Percentiles rank a stretch among this genome's conserved stretches.
Evolutionary conservation across 208 protist genomes (phyloP).

Genomic region (Trypanosoma cruzi): DNA sequence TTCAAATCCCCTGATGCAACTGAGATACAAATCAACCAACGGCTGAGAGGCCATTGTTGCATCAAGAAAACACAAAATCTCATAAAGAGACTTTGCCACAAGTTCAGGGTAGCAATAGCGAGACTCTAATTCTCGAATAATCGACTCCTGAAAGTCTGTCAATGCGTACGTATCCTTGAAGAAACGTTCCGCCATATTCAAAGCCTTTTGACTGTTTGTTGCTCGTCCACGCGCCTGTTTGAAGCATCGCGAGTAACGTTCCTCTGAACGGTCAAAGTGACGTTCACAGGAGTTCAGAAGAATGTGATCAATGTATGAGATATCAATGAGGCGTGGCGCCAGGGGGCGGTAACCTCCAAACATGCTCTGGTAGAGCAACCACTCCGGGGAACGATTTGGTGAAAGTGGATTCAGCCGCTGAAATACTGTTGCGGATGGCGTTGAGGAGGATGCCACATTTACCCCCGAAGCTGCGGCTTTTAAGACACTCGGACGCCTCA

Average conservation of each 20-base stretch:
- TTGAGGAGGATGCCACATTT: conserved; percentile 69
- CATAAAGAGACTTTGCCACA: conserved; percentile 87
- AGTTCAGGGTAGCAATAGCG: conserved; percentile 87
- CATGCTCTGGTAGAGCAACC: conserved; percentile 75
- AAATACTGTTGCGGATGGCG: conserved; percentile 65
- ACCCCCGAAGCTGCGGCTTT: conserved; percentile 31
- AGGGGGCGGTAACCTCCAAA: conserved; percentile 81
- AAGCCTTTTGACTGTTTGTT: conserved; percentile 67
- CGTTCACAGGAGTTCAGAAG: conserved; percentile 73
- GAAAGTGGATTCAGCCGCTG: conserved; percentile 83
- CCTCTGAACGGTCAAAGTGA: conserved; percentile 77
- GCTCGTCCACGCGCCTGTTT: conserved; percentile 56
- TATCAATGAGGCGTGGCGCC: conserved; percentile 81
- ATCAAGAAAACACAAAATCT: conserved; percentile 91
- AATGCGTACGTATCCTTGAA: conserved; percentile 82
- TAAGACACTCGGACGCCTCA: conserved; percentile 32
- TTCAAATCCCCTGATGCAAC: conserved; percentile 81
- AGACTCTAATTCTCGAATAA: conserved; percentile 86
- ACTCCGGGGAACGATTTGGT: conserved; percentile 85
- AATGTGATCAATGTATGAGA: conserved; percentile 84
- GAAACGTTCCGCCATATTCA: conserved; percentile 71
- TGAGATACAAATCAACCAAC: conserved; percentile 71
- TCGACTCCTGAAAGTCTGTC: conserved; percentile 86
- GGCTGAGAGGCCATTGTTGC: conserved; percentile 50
- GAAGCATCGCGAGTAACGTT: conserved; percentile 73